Base-by-base conservation (phyloP, 2,329 filamentous ascomycete genomes). In the Colletotrichum brevisporum region DNA sequence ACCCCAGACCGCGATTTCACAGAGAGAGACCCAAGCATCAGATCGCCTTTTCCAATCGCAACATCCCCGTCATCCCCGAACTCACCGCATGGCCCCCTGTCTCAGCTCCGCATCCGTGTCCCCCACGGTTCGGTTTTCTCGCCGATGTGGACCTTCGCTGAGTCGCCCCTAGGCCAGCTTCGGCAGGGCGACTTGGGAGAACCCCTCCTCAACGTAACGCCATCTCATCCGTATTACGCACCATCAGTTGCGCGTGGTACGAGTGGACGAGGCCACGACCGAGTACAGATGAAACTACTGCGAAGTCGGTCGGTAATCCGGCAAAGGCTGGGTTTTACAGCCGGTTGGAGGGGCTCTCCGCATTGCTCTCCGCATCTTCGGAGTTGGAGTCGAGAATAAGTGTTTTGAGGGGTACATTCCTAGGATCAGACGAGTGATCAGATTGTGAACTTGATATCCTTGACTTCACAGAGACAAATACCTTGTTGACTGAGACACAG, bases 91-190 rank as follows among this genome's bases (percentile, higher is more conserved):
- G 15, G 4, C 15, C 52, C 51, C 56, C 39, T 66, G 55, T 43
- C 31, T 36, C 27, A 16, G 26, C 43, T 50, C 48, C 39, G 60
- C 53, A 68, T 12, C 27, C 50, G 48, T 24, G 12, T 16, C n/a
- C 41, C 24, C 61, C 61, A 47, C 10, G 31, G 2, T 21, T 60
- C 66, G 66, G 66, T 48, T 18, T 65, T 65, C 54, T 60, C 54
- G 55, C 66, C 66, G 66, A 60, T 65, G 61, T 69, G 66, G 66
- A 8, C 21, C 61, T 36, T 27, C n/a, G 16, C 45, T 45, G 16
- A 57, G 16, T 36, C 8, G 39, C 52, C 13, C 48, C 50, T 24
- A 50, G 50, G 36, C 15, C 36, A 53, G 26, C 15, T 18, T 26
- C 39, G 50, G 45, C 24, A 18, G 53, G n/a, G 10, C 5, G 10